Evolutionary conservation across 2,329 filamentous ascomycete species (phyloP), one percentile per base, ranked within the genome.

Genomic region (Cladosporium sp.): DNA sequence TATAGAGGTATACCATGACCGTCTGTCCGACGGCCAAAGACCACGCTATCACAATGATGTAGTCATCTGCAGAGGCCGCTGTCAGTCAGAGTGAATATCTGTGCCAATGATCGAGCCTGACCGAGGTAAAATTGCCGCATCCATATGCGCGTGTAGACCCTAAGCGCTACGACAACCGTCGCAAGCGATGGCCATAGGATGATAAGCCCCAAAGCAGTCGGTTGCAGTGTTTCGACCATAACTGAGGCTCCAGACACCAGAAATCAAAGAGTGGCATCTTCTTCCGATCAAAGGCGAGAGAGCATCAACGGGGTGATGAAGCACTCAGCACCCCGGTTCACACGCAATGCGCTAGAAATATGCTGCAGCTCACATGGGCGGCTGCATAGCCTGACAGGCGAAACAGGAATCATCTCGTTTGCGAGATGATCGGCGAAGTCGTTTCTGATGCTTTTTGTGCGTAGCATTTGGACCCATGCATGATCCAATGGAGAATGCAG

Each of bases 211-310:
- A 64, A 28, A n/a, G 46, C 52, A 33, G 31, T 26, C 8, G 62
- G 62, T 44, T 64, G 62, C 11, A 64, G 23, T 28, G 37, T 60
- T 49, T 44, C 57, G 33, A 60, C 57, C 57, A 60, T 60, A n/a
- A 40, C 21, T 37, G 28, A 55, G 28, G 26, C 26, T 21, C 50
- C 50, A 21, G 16, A 33, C 11, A 29, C 23, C 50, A 55, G 26
- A 21, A 55, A 55, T 5, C 46, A 21, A 26, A 23, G 26, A 55
- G 10, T 14, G 26, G 18, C 23, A 33, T 49, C n/a, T 49, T 11
- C 18, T 8, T 49, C 14, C 3, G 33, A 11, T 11, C 8, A 3
- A 35, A 35, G 12, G 33, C 33, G 10, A 31, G 33, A 35, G 33
- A 35, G 33, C 10, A 35, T 12, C 12, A 11, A 35, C 33, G 10